phyloP scores from a whole-genome alignment of 208 protist species.

The Crithidia brevicula region DNA sequence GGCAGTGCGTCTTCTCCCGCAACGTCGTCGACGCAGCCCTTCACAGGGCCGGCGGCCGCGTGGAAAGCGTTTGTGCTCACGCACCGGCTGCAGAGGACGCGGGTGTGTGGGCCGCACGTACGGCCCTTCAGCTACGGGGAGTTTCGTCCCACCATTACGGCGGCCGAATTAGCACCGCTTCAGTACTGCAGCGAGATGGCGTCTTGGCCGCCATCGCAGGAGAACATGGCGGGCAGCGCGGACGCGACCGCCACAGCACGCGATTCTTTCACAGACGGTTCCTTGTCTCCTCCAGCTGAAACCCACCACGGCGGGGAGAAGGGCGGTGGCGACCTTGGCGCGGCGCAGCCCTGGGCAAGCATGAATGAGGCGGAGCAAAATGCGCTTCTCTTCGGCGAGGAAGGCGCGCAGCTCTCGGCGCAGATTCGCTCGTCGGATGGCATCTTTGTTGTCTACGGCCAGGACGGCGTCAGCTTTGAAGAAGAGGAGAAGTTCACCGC shows the following conservation, averaged over 20 bases:
- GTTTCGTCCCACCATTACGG: slow-evolving; percentile 37
- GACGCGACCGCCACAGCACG: not conserved
- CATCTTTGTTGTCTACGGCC: slow-evolving; percentile 33
- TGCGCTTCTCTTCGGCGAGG: slow-evolving; percentile 37
- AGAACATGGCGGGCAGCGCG: not conserved
- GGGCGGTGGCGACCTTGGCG: not conserved
- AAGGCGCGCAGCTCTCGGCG: slow-evolving; percentile 21
- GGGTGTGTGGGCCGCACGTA: slow-evolving; percentile 53
- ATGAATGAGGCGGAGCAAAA: slow-evolving; percentile 49
- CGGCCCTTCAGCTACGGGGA: slow-evolving; percentile 79
- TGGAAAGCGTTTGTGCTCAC: slow-evolving; percentile 40
- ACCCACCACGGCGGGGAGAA: not conserved
- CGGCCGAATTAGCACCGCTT: slow-evolving; percentile 46
- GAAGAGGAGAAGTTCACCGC: slow-evolving; percentile 14
- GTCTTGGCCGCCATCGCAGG: slow-evolving; percentile 4
- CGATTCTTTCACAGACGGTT: not conserved
- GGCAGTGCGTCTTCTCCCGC: not conserved
- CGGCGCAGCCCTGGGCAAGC: not conserved
- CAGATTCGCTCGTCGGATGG: slow-evolving; percentile 14
- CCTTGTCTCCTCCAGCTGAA: not conserved
- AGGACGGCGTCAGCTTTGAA: slow-evolving; percentile 18
- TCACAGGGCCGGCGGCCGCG: slow-evolving; percentile 17
- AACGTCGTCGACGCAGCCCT: not conserved
- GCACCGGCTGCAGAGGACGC: slow-evolving; percentile 19
- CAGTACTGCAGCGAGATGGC: slow-evolving; percentile 11